phyloP scores from a whole-genome alignment of 805 yeast genomes.

The Danielozyma ontarioensis region DNA sequence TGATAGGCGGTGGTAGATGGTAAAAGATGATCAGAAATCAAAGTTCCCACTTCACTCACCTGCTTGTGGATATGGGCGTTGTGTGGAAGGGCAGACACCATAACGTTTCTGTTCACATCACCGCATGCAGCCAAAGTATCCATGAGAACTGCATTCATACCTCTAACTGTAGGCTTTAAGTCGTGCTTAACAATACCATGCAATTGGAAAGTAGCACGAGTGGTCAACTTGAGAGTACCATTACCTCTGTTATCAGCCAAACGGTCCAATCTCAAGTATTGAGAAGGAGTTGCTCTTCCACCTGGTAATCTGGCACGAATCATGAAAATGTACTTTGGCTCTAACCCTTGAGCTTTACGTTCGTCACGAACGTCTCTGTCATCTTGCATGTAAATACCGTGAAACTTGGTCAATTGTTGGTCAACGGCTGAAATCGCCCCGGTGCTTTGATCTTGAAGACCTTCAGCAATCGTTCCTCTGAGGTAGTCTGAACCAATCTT shows the following conservation, averaged over 20 bases:
- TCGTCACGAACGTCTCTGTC: slow-evolving; percentile 94
- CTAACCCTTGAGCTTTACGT: slow-evolving; percentile 86
- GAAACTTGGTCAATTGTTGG: slow-evolving; percentile 94
- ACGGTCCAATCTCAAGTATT: slow-evolving; percentile 83
- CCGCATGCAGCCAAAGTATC: slow-evolving; percentile 98
- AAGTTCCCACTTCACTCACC: slow-evolving; percentile 56
- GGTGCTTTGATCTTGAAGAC: slow-evolving; percentile 72
- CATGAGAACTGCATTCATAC: slow-evolving; percentile 83
- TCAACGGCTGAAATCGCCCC: slow-evolving; percentile 89
- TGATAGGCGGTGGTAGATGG: slow-evolving; percentile 95
- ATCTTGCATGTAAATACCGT: slow-evolving; percentile 98
- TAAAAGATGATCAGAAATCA: slow-evolving; percentile 74
- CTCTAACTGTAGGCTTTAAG: slow-evolving; percentile 85
- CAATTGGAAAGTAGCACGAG: slow-evolving; percentile 94
- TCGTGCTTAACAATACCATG: slow-evolving; percentile 92
- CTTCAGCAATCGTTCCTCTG: slow-evolving; percentile 91
- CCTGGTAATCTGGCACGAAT: slow-evolving; percentile 94
- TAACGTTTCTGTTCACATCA: slow-evolving; percentile 95
- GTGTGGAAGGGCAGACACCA: slow-evolving; percentile 83
- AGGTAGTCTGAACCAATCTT: slow-evolving; percentile 80
- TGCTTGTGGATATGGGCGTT: slow-evolving; percentile 79
- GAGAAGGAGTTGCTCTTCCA: slow-evolving; percentile 80
- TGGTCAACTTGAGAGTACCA: slow-evolving; percentile 89
- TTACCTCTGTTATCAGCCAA: slow-evolving; percentile 81
- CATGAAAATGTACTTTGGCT: slow-evolving; percentile 97